These are phyloP conservation scores for Colletotrichum agaves DNA, from an alignment of 2,329 filamentous ascomycete species.

Conservation along the genomic window DNA sequence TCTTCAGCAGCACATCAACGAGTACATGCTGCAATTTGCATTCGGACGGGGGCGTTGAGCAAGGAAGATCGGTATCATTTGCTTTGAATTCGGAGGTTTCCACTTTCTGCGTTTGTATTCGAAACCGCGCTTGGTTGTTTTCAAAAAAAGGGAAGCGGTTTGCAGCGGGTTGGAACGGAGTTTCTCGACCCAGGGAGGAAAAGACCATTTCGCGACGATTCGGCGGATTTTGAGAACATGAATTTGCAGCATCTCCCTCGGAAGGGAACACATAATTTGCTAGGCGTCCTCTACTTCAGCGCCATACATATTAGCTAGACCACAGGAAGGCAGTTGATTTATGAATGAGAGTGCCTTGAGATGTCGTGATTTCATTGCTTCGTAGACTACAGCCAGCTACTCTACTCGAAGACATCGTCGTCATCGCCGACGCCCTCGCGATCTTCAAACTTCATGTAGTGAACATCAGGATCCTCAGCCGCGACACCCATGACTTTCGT, in stretches of 20 bases:
- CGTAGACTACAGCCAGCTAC: constrained; percentile 29
- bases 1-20: neutral
- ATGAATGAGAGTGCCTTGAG: neutral
- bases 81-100: constrained; percentile 7
- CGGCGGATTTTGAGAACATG: neutral
- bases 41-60: neutral
- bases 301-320: constrained; percentile 34
- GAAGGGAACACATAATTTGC: constrained; percentile 17
- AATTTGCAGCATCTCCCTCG: constrained; percentile 18
- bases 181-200: neutral
- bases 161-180: neutral
- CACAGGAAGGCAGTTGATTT: constrained; percentile 7
- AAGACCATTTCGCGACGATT: neutral
- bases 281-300: neutral
- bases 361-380: constrained; percentile 39
- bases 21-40: constrained; percentile 3
- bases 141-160: neutral
- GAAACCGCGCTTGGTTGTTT: neutral
- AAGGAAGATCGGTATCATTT: neutral
- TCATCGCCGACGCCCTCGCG: constrained; percentile 71
- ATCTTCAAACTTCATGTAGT: constrained; percentile 84
- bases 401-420: constrained; percentile 58
- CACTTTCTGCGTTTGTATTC: constrained; percentile 11
- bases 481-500: constrained; percentile 66
- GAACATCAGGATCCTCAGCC: constrained; percentile 50